Conservation (phyloP, 768 basidiomycete genomes). For the Agrocybe pediades region DNA sequence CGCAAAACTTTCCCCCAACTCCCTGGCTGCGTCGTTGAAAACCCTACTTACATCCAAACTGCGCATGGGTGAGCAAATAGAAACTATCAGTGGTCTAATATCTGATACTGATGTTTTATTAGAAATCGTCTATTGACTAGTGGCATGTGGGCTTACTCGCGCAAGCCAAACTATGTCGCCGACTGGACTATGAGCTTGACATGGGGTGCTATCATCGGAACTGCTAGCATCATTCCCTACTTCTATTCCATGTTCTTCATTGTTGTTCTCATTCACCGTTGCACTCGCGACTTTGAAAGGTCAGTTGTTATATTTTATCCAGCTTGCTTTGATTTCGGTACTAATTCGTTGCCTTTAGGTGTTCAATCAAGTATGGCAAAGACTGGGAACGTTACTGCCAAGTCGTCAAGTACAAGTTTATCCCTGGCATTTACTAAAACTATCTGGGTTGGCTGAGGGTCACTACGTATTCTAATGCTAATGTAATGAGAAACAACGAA, state of each 20-base stretch:
- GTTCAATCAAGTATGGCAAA: constrained; percentile 89
- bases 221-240: constrained; percentile 84
- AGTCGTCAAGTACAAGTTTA: constrained; percentile 89
- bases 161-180: constrained; percentile 97
- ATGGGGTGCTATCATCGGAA: constrained; percentile 82
- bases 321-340: neutral
- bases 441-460: neutral
- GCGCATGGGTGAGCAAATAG: constrained; percentile 78
- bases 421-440: constrained; percentile 78
- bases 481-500: neutral
- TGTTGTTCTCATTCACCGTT: constrained; percentile 87
- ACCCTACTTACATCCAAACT: constrained; percentile 92
- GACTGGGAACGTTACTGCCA: constrained; percentile 92
- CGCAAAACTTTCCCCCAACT: constrained; percentile 95
- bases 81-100: no score
- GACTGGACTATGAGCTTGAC: constrained; percentile 87
- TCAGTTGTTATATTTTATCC: constrained; percentile 29
- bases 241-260: constrained; percentile 98
- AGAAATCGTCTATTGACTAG: constrained; percentile 89
- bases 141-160: constrained; percentile 93
- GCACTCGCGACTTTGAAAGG: constrained; percentile 93
- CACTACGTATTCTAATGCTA: neutral
- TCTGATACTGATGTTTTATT: constrained; percentile 4
- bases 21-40: constrained; percentile 77
- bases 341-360: constrained; percentile 39